Evolutionary conservation across 768 basidiomycete species (phyloP), one percentile per base, ranked within the genome.

Genomic region (Stropharia rugosoannulata): DNA sequence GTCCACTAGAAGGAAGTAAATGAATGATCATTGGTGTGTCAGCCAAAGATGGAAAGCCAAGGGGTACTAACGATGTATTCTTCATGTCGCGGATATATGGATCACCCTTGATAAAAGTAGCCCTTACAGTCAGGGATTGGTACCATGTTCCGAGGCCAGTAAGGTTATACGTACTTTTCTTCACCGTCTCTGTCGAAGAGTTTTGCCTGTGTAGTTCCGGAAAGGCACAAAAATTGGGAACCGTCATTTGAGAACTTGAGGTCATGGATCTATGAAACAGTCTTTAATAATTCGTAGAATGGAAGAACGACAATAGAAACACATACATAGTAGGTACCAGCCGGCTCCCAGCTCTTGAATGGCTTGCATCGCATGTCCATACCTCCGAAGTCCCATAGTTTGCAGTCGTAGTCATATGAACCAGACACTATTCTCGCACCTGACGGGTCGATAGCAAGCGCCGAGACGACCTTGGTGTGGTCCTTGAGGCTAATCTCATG

Each of bases 31-130:
- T 16, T 32, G 9, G 29, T 32, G 29, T 32, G 29, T 32, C 16
- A 11, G 15, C 22, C 50, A 40, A 41, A 44, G 12, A 35, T 10
- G 16, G 35, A 51, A 15, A 48, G 19, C 42, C 29, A 46, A 61
- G 58, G 8, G 27, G 55, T 18, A 76, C 94, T 61, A 64, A 96
- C 96, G 89, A 81, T n/a, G 97, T 99, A 67, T 98, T 89, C 72
- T 93, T 93, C 92, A 99, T 95, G 73, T 99, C 97, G 54, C 97
- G 89, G 62, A 99, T 91, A 70, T 98, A 99, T 57, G 91, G 93
- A 73, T 99, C 97, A 35, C 97, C 97, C 74, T 98, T 98, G 67
- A 93, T 79, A 69, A 81, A 89, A 56, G 86, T 86, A 59, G 86
- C 84, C 72, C 90, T 89, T 64, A 54, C 53, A 64, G 76, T 79